Conservation (phyloP, 2,329 filamentous ascomycete species). For the Tolypocladium amazonense region DNA sequence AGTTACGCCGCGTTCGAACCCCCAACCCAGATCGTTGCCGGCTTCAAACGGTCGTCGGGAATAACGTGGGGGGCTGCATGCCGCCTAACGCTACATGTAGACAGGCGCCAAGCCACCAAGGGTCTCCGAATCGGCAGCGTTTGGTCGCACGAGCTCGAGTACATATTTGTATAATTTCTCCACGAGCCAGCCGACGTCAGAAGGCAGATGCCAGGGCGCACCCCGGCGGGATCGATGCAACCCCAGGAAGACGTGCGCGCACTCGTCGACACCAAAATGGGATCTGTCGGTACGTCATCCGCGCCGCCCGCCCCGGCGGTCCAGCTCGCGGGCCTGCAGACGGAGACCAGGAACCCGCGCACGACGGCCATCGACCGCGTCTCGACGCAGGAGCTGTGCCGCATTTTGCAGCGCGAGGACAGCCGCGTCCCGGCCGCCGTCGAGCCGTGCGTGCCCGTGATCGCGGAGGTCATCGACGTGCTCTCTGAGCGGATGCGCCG, state of each 20-base stretch:
- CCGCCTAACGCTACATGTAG: background rate
- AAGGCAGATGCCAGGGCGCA: background rate
- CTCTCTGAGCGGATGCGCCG: conserved; percentile 5
- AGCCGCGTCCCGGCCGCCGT: conserved; percentile 6
- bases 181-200: background rate
- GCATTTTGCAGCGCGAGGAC: conserved; percentile 10
- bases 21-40: background rate
- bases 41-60: background rate
- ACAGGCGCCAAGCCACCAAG: background rate
- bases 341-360: conserved; percentile 8
- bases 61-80: background rate
- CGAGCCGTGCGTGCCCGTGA: conserved; percentile 7
- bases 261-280: background rate
- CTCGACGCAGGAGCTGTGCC: conserved; percentile 7
- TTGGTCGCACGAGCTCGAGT: background rate
- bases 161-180: background rate
- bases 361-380: conserved; percentile 7
- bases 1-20: background rate
- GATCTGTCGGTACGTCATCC: background rate
- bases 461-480: conserved; percentile 7
- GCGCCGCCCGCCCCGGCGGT: background rate
- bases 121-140: background rate
- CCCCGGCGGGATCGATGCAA: background rate
- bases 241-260: background rate
- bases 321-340: conserved; percentile 7